These are phyloP conservation scores for Cryphonectria parasitica DNA, from an alignment of 2,329 filamentous ascomycete genomes.

Conservation along the genomic window DNA sequence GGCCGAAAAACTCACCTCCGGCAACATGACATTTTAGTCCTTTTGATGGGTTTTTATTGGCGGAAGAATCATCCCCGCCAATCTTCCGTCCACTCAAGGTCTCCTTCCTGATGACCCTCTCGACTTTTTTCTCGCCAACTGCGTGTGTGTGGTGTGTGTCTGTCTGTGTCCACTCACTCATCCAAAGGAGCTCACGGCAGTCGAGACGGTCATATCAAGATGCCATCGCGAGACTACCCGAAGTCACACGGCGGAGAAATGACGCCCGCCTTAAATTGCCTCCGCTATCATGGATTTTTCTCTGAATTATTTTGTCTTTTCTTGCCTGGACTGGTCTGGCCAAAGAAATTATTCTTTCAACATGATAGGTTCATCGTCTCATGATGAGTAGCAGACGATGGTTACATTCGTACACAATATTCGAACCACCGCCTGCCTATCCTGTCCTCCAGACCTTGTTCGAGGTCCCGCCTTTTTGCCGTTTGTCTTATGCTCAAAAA, in stretches of 20 bases:
- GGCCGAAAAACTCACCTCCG: not conserved
- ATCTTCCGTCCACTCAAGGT: conserved; percentile 23
- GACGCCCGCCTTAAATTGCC: not conserved
- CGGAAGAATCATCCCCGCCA: conserved; percentile 19
- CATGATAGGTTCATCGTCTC: not conserved
- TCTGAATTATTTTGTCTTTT: not conserved
- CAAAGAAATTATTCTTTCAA: too few species aligned
- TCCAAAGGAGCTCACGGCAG: not conserved
- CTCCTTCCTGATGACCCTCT: not conserved
- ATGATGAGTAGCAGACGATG: not conserved
- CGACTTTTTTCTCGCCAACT: not conserved
- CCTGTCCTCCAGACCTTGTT: not conserved
- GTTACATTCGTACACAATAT: not conserved
- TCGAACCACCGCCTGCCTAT: not conserved
- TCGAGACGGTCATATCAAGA: not conserved
- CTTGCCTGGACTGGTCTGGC: not conserved
- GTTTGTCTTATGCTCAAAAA: not conserved
- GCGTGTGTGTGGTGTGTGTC: not conserved
- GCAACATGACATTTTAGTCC: not conserved
- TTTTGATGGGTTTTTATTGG: conserved; percentile 19
- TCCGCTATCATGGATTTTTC: not conserved
- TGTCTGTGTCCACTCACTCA: not conserved
- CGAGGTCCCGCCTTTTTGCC: conserved; percentile 10
- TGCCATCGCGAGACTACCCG: not conserved
- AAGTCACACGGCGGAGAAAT: conserved; percentile 11